Evolutionary conservation across 305 asterid genomes (phyloP).

Genomic region (Fraxinus sp.): DNA sequence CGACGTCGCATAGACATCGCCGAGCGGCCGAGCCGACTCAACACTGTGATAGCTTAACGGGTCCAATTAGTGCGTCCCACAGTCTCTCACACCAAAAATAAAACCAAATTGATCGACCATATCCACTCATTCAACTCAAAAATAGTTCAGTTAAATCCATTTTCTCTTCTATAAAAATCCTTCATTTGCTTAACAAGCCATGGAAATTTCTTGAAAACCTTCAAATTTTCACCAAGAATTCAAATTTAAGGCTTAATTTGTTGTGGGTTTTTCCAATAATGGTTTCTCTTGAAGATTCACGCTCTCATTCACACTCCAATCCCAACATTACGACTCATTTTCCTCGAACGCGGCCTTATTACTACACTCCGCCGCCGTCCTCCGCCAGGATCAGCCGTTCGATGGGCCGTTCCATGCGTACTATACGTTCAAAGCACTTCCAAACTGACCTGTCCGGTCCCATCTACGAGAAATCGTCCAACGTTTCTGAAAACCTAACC

Average conservation of each 20-base stretch:
- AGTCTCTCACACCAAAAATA: not conserved
- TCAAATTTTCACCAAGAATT: not conserved
- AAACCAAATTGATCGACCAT: conserved; percentile 20
- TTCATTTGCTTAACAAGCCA: conserved; percentile 21
- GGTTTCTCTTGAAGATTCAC: conserved; percentile 63
- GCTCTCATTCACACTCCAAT: conserved; percentile 9
- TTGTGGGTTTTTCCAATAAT: conserved; percentile 20
- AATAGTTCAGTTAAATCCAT: not conserved
- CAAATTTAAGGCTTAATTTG: conserved; percentile 12
- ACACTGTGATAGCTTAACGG: not conserved
- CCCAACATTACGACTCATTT: not conserved
- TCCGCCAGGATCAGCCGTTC: not conserved
- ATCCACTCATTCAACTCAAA: conserved; percentile 39
- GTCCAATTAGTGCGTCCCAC: not conserved
- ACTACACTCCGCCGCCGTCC: not conserved
- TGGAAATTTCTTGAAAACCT: conserved; percentile 24
- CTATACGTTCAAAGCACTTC: not conserved
- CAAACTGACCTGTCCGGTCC: not conserved
- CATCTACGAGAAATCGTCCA: not conserved
- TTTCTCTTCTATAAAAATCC: conserved; percentile 25
- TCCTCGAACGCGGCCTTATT: not conserved
- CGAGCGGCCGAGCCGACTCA: not conserved
- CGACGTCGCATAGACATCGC: not conserved
- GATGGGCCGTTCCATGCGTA: conserved; percentile 1
- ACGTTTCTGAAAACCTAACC: not conserved